phyloP scores from a whole-genome alignment of 257 asterid genomes.

The Nicotiana obtusifolia region DNA sequence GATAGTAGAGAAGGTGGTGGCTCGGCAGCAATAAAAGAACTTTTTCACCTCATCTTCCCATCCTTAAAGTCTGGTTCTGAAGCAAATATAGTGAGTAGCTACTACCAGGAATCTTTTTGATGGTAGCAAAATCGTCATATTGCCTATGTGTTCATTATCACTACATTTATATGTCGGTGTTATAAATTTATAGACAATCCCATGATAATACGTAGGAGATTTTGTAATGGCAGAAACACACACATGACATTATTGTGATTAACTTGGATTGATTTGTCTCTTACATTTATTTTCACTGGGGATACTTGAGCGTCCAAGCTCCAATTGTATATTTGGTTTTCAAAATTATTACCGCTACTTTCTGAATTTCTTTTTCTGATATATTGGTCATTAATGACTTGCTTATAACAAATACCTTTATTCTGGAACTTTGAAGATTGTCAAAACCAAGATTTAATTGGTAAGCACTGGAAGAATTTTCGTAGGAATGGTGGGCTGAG shows the following conservation, averaged over 20 bases:
- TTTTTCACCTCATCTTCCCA: conserved; percentile 90
- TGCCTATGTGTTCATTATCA: background rate
- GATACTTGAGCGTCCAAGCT: conserved; percentile 1
- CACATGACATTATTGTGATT: conserved; percentile 2
- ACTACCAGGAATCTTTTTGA: conserved; percentile 10
- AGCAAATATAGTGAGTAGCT: conserved; percentile 67
- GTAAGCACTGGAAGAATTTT: background rate
- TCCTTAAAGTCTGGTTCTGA: conserved; percentile 96
- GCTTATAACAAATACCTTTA: background rate
- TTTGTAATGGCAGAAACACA: background rate
- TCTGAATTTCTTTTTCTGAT: background rate
- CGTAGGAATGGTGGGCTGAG: background rate
- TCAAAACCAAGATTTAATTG: conserved; percentile 3
- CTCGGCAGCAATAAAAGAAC: conserved; percentile 80
- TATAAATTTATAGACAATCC: background rate
- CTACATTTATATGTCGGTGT: background rate
- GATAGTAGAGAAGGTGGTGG: conserved; percentile 85
- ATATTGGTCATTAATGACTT: background rate
- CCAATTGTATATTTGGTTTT: background rate
- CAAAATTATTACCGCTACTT: background rate
- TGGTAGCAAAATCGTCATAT: background rate
- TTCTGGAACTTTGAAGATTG: background rate
- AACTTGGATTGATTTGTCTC: background rate
- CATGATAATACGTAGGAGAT: background rate
- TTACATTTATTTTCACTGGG: background rate